Percentiles rank a stretch among this genome's conserved stretches.
phyloP scores from a whole-genome alignment of 257 asterid genomes.

The Salvia splendens region DNA sequence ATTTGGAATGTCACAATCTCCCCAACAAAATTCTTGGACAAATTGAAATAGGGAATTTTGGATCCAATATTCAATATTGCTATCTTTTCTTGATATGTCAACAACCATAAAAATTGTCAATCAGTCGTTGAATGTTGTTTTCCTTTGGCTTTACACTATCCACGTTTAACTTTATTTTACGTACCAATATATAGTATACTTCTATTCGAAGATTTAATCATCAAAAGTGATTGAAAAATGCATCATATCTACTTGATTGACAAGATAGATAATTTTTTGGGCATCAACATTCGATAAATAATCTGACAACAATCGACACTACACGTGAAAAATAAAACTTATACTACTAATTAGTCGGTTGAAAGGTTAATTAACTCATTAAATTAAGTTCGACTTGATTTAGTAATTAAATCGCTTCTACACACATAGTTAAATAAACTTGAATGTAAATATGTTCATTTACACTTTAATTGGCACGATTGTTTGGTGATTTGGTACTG shows the following conservation, averaged over 20 bases:
- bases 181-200: slow-evolving; percentile 11
- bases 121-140: slow-evolving; percentile 25
- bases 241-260: slow-evolving; percentile 19
- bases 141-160: slow-evolving; percentile 29
- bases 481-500: no score
- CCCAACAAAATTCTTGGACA: slow-evolving; percentile 27
- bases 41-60: slow-evolving; percentile 14
- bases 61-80: slow-evolving; percentile 3
- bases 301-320: no score
- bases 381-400: no score
- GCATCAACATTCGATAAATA: no score
- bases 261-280: no score
- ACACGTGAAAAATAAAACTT: no score
- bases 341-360: no score
- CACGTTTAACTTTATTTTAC: background rate
- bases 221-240: background rate
- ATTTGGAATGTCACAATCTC: slow-evolving; percentile 17
- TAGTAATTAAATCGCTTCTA: no score
- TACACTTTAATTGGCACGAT: no score
- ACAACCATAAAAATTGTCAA: background rate
- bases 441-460: no score
- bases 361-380: no score
- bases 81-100: background rate
- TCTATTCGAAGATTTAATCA: slow-evolving; percentile 27
- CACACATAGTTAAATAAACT: no score